Evolutionary conservation across 108 stramenopile species (phyloP), one percentile per base, ranked within the genome.

Genomic region (Stephanodiscus triporus): DNA sequence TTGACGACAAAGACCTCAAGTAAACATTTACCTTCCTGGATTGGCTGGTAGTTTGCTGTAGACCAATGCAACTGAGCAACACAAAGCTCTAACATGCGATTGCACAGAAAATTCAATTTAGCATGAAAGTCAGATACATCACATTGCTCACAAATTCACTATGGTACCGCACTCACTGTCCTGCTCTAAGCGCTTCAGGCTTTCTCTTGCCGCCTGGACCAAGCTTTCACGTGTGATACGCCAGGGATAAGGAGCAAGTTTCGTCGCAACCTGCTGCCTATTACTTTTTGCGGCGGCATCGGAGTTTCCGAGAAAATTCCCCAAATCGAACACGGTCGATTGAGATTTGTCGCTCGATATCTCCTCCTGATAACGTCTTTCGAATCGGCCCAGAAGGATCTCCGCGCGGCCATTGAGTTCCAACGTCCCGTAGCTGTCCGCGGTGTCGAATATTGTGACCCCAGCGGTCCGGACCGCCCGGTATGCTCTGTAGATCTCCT

Each of bases 221-320:
- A 91, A 67, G 51, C 77, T 83, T n/a, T 56, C 63, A 19, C 85
- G 70, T 23, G 90, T 89, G 11, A 94, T 73, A 61, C 93, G 63
- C 93, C 93, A 94, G 4, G 93, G 93, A 73, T 91, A 94, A 10
- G 93, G 93, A n/a, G 93, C 90, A 45, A 94, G 68, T 67, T 94
- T 94, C 11, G 93, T 94, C 22, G 90, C 93, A 1, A 94, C 87
- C 67, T 94, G 93, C 56, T 94, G 93, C 42, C 70, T 65, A 40
- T 79, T 76, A 23, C 48, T 75, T 20, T 53, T 47, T 13, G 57
- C 20, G 29, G 48, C 51, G 16, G 37, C 22, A 64, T 47, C 68
- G 29, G 34, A 29, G 57, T 78, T 76, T 8, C 77, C 48, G 32
- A 74, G 47, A 64, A 59, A 58, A 13, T 54, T 72, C 34, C 70